A percentile compares a stretch with the other conserved stretches of the same genome.
phyloP scores from a whole-genome alignment of 495 filamentous ascomycete genomes.

The Cercophora samala region DNA sequence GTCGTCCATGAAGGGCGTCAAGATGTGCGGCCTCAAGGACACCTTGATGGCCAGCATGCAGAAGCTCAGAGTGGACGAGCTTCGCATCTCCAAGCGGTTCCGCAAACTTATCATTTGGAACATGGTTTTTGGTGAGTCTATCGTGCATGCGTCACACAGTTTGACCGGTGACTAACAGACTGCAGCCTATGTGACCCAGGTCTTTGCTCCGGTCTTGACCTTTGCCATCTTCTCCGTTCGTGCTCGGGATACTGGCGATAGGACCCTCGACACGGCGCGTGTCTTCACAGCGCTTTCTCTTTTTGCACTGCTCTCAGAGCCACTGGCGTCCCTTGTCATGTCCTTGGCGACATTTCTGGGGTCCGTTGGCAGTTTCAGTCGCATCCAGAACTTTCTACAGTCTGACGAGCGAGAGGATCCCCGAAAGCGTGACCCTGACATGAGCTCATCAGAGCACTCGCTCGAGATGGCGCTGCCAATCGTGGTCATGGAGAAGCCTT shows the following conservation, averaged over 20 bases:
- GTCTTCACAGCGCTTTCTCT: slow-evolving; percentile 61
- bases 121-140: slow-evolving; percentile 29
- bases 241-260: slow-evolving; percentile 29
- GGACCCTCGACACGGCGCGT: slow-evolving; percentile 47
- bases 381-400: slow-evolving; percentile 58
- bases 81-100: slow-evolving; percentile 56
- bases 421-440: slow-evolving; percentile 7
- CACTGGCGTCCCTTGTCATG: slow-evolving; percentile 56
- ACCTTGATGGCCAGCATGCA: slow-evolving; percentile 47
- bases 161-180: slow-evolving; percentile 6
- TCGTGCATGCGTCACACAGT: neutral
- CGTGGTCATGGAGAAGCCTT: slow-evolving; percentile 10
- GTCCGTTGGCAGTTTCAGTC: slow-evolving; percentile 55
- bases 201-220: slow-evolving; percentile 45
- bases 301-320: slow-evolving; percentile 57
- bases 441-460: neutral
- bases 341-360: slow-evolving; percentile 52
- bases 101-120: slow-evolving; percentile 45
- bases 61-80: slow-evolving; percentile 54
- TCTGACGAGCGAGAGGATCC: slow-evolving; percentile 33
- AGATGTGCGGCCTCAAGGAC: slow-evolving; percentile 56
- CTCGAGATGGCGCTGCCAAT: neutral
- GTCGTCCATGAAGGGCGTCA: slow-evolving; percentile 59
- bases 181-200: slow-evolving; percentile 53
- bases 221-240: slow-evolving; percentile 37